Evolutionary conservation across 768 basidiomycete species (phyloP).

Genomic region (Dendrothele bispora): DNA sequence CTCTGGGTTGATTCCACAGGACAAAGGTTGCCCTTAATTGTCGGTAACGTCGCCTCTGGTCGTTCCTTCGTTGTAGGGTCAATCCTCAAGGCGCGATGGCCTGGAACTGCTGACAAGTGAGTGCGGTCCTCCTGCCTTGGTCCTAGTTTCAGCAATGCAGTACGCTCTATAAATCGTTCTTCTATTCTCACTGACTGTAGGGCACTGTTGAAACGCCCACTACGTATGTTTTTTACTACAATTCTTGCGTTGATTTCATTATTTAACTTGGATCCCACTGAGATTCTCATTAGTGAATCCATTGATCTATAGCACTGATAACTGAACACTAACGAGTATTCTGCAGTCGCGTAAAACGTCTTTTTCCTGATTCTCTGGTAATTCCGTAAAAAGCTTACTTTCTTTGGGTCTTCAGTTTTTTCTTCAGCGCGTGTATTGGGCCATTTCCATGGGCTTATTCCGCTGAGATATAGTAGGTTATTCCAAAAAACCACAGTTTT

Average conservation of each 20-base stretch:
- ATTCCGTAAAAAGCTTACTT: constrained; percentile 16
- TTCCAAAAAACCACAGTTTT: not conserved
- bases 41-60: constrained; percentile 40
- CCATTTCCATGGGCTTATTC: constrained; percentile 47
- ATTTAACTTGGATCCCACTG: constrained; percentile 23
- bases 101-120: constrained; percentile 41
- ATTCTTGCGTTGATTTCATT: constrained; percentile 31
- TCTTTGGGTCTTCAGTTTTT: constrained; percentile 47
- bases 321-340: not conserved
- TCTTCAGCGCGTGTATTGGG: constrained; percentile 44
- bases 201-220: not conserved
- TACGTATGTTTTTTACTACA: not conserved
- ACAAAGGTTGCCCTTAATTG: constrained; percentile 36
- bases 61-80: constrained; percentile 42
- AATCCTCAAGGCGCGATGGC: constrained; percentile 41
- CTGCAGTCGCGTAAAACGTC: constrained; percentile 23
- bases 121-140: constrained; percentile 1
- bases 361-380: not conserved
- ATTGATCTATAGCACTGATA: not conserved
- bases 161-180: constrained; percentile 15
- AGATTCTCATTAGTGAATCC: constrained; percentile 42
- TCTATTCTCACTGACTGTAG: not conserved
- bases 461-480: constrained; percentile 35
- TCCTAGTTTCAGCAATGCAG: constrained; percentile 32
- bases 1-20: constrained; percentile 44